Evolutionary conservation across 2,329 filamentous ascomycete species (phyloP), one percentile per base, ranked within the genome.

Genomic region (Colletotrichum truncatum): DNA sequence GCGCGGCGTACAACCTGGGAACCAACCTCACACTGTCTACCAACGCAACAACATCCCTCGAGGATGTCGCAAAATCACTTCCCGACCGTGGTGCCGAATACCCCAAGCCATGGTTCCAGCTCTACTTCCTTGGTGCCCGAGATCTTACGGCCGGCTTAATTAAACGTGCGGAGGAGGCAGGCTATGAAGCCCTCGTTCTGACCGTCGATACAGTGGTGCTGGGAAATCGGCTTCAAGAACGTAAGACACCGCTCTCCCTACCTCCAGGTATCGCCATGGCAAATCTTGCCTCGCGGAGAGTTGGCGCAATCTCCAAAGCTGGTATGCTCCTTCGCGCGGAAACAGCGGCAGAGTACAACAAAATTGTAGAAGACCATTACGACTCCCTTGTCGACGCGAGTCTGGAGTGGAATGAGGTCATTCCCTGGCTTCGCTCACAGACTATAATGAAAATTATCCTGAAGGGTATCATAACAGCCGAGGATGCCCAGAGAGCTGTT

Each of bases 161-260:
- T n/a, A 60, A 61, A n/a, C 65, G 73, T 3, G 70, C 70, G 18
- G 72, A 74, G 34, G 43, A 64, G 7, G 73, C 73, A 11, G 72
- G 72, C 3, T 75, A 75, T 59, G 70, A 73, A 43, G 73, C 72
- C 4, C 53, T 75, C 3, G 71, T 73, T 2, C 53, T 75, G 1
- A 75, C 73, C 2, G 73, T 74, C 2, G 73, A 75, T 38, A 75
- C 73, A 6, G 69, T 71, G 0, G 68, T 76, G 2, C 58, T 76
- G 10, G 74, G 74, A 2, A 75, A 75, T 45, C 69, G 74, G 1
- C 58, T 76, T 5, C 70, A 72, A 12, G 74, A 76, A 48, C 64
- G 73, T 6, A 73, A 71, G 38, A 73, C 68, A 6, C 64, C 70
- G 12, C 39, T 73, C 6, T 54, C 66, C 5, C 61, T 73, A 1